These are phyloP conservation scores for Venturia oleaginea DNA, from an alignment of 2,329 filamentous ascomycete species.

Conservation along the genomic window DNA sequence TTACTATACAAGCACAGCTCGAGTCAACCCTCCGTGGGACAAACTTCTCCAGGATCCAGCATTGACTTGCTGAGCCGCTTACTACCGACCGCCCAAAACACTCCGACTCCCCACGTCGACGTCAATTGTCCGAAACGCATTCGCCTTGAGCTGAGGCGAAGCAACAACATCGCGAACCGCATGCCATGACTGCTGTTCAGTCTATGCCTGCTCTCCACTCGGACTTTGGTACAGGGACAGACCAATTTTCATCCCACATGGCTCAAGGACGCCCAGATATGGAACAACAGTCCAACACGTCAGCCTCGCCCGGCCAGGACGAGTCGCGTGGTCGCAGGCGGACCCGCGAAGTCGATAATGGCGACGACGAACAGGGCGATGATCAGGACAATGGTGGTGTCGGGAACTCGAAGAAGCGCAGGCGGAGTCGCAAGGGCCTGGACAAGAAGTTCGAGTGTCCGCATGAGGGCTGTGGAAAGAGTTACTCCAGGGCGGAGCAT, in stretches of 20 bases:
- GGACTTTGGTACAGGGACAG: slow-evolving; percentile 9
- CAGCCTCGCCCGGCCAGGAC: slow-evolving; percentile 17
- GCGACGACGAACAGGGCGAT: slow-evolving; percentile 21
- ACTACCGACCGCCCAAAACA: neutral
- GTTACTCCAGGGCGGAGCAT: slow-evolving; percentile 92
- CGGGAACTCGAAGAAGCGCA: slow-evolving; percentile 43
- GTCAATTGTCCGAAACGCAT: neutral
- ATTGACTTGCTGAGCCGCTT: neutral
- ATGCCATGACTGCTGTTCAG: slow-evolving; percentile 14
- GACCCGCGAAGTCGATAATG: slow-evolving; percentile 27
- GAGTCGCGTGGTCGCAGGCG: slow-evolving; percentile 30
- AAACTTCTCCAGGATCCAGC: neutral
- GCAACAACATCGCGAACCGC: slow-evolving; percentile 5
- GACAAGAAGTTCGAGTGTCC: slow-evolving; percentile 68
- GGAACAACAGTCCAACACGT: slow-evolving; percentile 4
- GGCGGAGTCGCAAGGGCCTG: slow-evolving; percentile 66
- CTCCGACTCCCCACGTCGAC: neutral
- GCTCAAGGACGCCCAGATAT: slow-evolving; percentile 9
- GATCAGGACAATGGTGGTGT: slow-evolving; percentile 18
- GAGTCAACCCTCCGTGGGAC: neutral
- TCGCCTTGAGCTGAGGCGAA: neutral
- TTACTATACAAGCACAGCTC: slow-evolving; percentile 1
- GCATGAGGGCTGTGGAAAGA: slow-evolving; percentile 83
- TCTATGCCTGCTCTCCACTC: slow-evolving; percentile 9
- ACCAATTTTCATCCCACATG: slow-evolving; percentile 8